These are phyloP conservation scores for Acanthamoeba triangularis DNA, from an alignment of 208 protist species.

Conservation along the genomic window DNA sequence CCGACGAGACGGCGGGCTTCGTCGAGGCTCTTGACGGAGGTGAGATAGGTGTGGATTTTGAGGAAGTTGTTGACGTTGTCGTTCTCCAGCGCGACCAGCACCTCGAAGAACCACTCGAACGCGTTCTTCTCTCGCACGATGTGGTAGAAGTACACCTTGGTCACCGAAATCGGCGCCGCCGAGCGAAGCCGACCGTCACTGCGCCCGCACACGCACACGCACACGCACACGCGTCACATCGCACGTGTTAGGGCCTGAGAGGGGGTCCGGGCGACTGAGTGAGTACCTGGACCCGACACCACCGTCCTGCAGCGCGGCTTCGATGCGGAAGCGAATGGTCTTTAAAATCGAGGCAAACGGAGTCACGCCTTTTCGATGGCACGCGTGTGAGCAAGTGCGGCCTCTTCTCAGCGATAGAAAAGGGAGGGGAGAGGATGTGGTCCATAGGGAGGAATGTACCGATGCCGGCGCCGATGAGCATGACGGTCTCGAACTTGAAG, in stretches of 20 bases:
- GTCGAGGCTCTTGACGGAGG: constrained; percentile 80
- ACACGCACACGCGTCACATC: neutral
- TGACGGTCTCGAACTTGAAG: constrained; percentile 88
- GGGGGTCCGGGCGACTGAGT: neutral
- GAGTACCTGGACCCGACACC: neutral
- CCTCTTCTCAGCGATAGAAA: neutral
- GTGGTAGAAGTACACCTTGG: constrained; percentile 90
- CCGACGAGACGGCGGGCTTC: constrained; percentile 85
- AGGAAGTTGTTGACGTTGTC: constrained; percentile 86
- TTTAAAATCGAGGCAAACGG: constrained; percentile 91
- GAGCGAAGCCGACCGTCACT: constrained; percentile 5
- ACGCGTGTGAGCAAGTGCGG: neutral
- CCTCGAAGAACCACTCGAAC: constrained; percentile 90
- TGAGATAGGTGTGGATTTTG: constrained; percentile 87
- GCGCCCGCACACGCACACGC: constrained; percentile 21
- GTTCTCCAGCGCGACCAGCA: constrained; percentile 85
- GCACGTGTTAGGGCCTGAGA: neutral
- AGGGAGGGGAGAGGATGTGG: too few relatives aligned
- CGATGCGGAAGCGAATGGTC: constrained; percentile 84
- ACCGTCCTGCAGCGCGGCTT: constrained; percentile 18
- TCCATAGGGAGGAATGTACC: neutral
- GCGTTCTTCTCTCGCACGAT: constrained; percentile 85
- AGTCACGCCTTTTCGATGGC: constrained; percentile 85
- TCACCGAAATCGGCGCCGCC: constrained; percentile 67
- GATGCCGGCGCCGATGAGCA: constrained; percentile 91